phyloP scores from a whole-genome alignment of 2,329 filamentous ascomycete species.

The Phyllosticta citribraziliensis region DNA sequence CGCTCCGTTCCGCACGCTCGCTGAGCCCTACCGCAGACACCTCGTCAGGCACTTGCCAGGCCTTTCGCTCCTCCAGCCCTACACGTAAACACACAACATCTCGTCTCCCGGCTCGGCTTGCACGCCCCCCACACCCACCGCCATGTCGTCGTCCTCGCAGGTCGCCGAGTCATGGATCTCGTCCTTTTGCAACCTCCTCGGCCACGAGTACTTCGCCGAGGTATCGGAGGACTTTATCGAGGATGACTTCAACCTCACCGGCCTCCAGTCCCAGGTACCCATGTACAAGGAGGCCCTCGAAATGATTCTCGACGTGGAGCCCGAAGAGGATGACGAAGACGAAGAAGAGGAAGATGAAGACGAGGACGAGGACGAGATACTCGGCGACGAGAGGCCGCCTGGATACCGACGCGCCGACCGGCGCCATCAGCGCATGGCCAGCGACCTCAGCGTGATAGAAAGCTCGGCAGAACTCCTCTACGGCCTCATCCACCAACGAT shows the following conservation, averaged over 20 bases:
- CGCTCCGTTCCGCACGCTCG: conserved; percentile 2
- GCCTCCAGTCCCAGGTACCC: conserved; percentile 85
- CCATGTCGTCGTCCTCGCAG: conserved; percentile 48
- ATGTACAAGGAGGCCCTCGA: conserved; percentile 99
- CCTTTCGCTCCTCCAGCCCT: not conserved
- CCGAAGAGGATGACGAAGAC: conserved; percentile 85
- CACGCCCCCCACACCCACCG: conserved; percentile 6
- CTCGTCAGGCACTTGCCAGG: conserved; percentile 9
- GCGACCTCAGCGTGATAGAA: conserved; percentile 90
- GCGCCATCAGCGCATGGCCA: conserved; percentile 76
- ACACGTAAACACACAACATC: conserved; percentile 2
- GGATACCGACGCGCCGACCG: conserved; percentile 42
- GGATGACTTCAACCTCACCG: conserved; percentile 98
- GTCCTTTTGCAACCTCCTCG: conserved; percentile 88
- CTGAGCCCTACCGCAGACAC: conserved; percentile 4
- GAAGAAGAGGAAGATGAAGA: conserved; percentile 63
- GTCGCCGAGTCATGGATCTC: conserved; percentile 90
- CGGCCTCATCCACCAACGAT: conserved; percentile 94
- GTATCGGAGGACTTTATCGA: conserved; percentile 99
- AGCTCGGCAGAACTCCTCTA: conserved; percentile 97
- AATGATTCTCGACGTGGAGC: conserved; percentile 98
- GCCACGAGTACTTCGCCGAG: conserved; percentile 98
- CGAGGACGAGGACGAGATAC: conserved; percentile 44
- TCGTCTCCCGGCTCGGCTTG: not conserved
- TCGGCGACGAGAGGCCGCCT: conserved; percentile 48